A percentile compares a stretch with the other conserved stretches of the same genome.
Conservation (phyloP, 129 eudicot genomes). For the Flaveria trinervia region DNA sequence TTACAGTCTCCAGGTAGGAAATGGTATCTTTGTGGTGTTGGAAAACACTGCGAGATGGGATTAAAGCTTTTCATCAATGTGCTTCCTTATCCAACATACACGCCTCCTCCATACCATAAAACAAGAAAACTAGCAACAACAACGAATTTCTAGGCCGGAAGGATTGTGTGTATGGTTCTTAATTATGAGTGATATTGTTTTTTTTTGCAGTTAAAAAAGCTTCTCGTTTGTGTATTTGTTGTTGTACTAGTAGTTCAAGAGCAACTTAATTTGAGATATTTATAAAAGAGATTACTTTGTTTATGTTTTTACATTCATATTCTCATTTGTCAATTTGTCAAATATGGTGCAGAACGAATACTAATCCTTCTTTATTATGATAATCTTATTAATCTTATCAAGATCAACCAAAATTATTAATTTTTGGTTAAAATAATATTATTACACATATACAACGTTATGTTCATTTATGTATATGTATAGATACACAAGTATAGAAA, state of each 20-base stretch:
- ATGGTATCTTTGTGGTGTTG: slow-evolving; percentile 42
- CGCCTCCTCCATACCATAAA: slow-evolving; percentile 31
- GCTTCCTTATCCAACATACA: slow-evolving; percentile 26
- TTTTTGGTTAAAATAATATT: no score
- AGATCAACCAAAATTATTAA: no score
- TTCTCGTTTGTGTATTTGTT: not conserved
- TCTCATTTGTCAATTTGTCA: no score
- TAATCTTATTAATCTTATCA: no score
- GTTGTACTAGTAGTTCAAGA: not conserved
- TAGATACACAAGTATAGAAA: no score
- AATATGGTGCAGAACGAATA: no score
- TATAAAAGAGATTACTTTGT: not conserved
- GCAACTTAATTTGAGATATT: not conserved
- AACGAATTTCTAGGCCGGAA: slow-evolving; percentile 20
- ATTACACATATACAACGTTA: no score
- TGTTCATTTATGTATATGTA: no score
- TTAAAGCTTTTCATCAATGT: slow-evolving; percentile 44
- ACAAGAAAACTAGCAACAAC: slow-evolving; percentile 17
- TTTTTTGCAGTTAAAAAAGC: not conserved
- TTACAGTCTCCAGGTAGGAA: slow-evolving; percentile 37
- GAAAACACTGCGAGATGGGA: slow-evolving; percentile 31
- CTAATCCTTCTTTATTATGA: no score
- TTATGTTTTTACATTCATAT: not conserved
- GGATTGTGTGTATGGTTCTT: not conserved
- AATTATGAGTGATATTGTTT: not conserved